A percentile compares a stretch with the other conserved stretches of the same genome.
phyloP scores from a whole-genome alignment of 768 basidiomycete species.

The Hypholoma sublateritium region DNA sequence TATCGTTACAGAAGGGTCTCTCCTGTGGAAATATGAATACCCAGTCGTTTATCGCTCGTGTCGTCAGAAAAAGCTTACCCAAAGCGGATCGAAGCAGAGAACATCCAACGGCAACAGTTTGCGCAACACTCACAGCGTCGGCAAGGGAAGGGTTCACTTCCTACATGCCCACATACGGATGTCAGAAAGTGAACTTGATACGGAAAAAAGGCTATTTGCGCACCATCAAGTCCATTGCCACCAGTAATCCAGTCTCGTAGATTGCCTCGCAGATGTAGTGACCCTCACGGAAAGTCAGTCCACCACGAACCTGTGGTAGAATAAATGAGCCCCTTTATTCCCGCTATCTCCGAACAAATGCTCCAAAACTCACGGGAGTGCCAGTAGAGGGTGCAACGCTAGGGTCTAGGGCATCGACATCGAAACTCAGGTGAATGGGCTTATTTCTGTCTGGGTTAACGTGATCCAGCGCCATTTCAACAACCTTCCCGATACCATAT shows the following conservation, averaged over 20 bases:
- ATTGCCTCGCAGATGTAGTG: conserved; percentile 96
- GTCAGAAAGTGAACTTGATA: conserved; percentile 2
- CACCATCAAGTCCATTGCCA: conserved; percentile 93
- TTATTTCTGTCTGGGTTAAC: conserved; percentile 82
- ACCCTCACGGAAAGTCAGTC: conserved; percentile 96
- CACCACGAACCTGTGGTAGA: conserved; percentile 74
- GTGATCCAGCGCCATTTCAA: conserved; percentile 95
- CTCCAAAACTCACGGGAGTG: conserved; percentile 64
- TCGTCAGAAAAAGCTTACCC: conserved; percentile 45
- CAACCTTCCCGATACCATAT: conserved; percentile 90
- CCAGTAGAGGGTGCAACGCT: conserved; percentile 95
- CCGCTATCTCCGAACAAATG: not conserved
- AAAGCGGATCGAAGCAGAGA: conserved; percentile 81
- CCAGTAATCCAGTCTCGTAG: conserved; percentile 88
- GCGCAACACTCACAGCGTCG: conserved; percentile 69
- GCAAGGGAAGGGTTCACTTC: conserved; percentile 96
- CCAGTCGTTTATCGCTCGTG: not conserved
- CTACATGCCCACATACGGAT: conserved; percentile 47
- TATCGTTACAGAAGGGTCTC: conserved; percentile 40
- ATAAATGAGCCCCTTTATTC: conserved; percentile 3
- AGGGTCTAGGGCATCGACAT: conserved; percentile 94
- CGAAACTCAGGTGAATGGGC: conserved; percentile 95
- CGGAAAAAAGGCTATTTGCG: conserved; percentile 21
- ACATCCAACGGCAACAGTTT: conserved; percentile 91
- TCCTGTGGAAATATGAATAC: conserved; percentile 24